Evolutionary conservation across 140 eudicot genomes (phyloP).

Genomic region (Flaveria floridana): DNA sequence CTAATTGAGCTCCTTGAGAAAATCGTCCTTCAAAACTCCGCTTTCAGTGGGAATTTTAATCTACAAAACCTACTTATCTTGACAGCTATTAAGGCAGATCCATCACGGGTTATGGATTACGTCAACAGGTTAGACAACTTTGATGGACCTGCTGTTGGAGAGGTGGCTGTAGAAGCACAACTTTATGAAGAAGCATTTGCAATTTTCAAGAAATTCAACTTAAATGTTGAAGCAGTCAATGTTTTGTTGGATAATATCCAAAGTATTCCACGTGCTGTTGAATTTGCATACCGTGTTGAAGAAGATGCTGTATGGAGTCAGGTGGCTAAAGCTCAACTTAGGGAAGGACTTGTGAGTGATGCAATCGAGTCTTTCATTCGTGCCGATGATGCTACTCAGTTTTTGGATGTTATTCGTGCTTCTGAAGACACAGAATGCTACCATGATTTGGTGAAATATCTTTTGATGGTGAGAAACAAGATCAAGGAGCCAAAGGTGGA

Average conservation of each 20-base stretch:
- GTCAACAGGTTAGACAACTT: constrained; percentile 86
- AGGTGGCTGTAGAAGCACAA: constrained; percentile 97
- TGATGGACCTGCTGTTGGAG: constrained; percentile 99
- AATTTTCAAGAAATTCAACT: constrained; percentile 88
- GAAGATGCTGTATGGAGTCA: constrained; percentile 99
- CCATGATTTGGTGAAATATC: constrained; percentile 83
- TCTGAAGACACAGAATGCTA: constrained; percentile 83
- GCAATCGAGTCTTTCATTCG: constrained; percentile 97
- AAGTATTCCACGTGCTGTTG: constrained; percentile 86
- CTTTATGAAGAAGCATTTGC: constrained; percentile 96
- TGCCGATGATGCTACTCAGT: constrained; percentile 93
- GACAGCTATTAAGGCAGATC: constrained; percentile 95
- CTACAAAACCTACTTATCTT: constrained; percentile 90
- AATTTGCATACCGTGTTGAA: constrained; percentile 97
- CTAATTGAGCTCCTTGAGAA: constrained; percentile 95
- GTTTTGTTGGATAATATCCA: constrained; percentile 83
- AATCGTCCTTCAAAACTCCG: constrained; percentile 97
- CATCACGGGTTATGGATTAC: constrained; percentile 95
- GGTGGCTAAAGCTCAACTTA: constrained; percentile 93
- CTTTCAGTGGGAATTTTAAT: constrained; percentile 96
- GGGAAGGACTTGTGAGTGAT: constrained; percentile 87
- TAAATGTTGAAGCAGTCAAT: constrained; percentile 94
- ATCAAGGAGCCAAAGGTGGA: constrained; percentile 95
- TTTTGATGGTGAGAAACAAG: constrained; percentile 78
- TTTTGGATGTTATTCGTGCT: constrained; percentile 88